These are phyloP conservation scores for Trichoderma orchidacearum DNA, from an alignment of 495 filamentous ascomycete genomes.

Conservation along the genomic window DNA sequence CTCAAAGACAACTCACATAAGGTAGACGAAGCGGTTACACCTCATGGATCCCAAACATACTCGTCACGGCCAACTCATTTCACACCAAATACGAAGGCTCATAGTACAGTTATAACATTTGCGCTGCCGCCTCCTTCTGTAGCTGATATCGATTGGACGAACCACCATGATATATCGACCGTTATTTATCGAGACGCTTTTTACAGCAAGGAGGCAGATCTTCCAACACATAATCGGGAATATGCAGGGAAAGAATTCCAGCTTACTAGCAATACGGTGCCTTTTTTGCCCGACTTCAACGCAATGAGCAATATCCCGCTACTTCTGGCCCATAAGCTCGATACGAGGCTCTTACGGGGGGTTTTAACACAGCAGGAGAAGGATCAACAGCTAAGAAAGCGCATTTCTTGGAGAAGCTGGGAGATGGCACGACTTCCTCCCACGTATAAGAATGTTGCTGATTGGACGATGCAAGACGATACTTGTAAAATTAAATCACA, in stretches of 20 bases:
- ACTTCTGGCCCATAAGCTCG: neutral
- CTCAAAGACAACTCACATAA: too few species aligned
- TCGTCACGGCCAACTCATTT: too few species aligned
- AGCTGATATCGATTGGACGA: slow-evolving; percentile 26
- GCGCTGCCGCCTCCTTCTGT: slow-evolving; percentile 20
- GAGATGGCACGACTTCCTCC: slow-evolving; percentile 54
- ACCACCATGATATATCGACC: slow-evolving; percentile 22
- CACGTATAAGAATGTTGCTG: slow-evolving; percentile 50
- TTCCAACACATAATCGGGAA: slow-evolving; percentile 63
- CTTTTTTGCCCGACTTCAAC: slow-evolving; percentile 73
- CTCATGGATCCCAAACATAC: too few species aligned
- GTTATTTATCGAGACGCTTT: slow-evolving; percentile 77
- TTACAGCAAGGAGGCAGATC: slow-evolving; percentile 77
- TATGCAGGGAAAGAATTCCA: slow-evolving; percentile 85
- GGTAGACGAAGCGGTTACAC: too few species aligned
- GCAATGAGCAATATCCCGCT: slow-evolving; percentile 36
- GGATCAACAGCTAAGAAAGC: slow-evolving; percentile 33
- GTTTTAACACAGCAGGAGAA: slow-evolving; percentile 11
- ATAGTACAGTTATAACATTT: neutral
- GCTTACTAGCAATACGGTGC: slow-evolving; percentile 56
- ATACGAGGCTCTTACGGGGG: neutral
- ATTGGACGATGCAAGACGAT: slow-evolving; percentile 45
- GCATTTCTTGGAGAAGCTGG: slow-evolving; percentile 49
- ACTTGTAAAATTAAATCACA: slow-evolving; percentile 7
- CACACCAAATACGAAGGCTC: neutral